A percentile compares a stretch with the other conserved stretches of the same genome.
Evolutionary conservation across 306 rosid genomes (phyloP).

Genomic region (Vicia sativa): DNA sequence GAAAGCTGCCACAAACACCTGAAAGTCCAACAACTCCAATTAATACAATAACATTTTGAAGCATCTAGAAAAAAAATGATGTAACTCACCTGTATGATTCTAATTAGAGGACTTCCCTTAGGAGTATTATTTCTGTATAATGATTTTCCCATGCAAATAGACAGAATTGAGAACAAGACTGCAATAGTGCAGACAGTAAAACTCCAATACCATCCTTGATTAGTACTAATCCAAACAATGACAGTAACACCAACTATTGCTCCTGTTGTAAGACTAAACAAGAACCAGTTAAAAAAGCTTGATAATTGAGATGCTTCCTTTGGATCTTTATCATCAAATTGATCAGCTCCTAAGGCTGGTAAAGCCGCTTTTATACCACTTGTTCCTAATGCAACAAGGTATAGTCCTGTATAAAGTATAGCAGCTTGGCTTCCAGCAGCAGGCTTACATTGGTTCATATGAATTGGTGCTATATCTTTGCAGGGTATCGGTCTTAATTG

Average conservation of each 20-base stretch:
- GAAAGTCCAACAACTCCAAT: slow-evolving; percentile 22
- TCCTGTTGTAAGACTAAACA: slow-evolving; percentile 73
- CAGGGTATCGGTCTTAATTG: slow-evolving; percentile 66
- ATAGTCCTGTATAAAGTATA: slow-evolving; percentile 64
- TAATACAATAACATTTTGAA: slow-evolving; percentile 4
- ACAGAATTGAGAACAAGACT: slow-evolving; percentile 42
- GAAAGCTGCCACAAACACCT: slow-evolving; percentile 67
- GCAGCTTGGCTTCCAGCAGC: slow-evolving; percentile 52
- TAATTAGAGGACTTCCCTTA: slow-evolving; percentile 67
- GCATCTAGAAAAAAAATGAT: background rate
- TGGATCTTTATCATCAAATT: slow-evolving; percentile 70
- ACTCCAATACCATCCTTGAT: slow-evolving; percentile 74
- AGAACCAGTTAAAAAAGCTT: slow-evolving; percentile 86
- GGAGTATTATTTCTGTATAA: slow-evolving; percentile 62
- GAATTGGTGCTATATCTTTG: slow-evolving; percentile 45
- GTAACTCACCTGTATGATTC: slow-evolving; percentile 60
- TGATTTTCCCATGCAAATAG: slow-evolving; percentile 61
- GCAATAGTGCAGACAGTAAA: slow-evolving; percentile 51
- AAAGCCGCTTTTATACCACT: slow-evolving; percentile 75
- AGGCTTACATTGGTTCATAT: slow-evolving; percentile 47
- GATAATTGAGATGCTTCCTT: slow-evolving; percentile 61
- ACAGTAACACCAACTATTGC: slow-evolving; percentile 68
- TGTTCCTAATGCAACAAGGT: slow-evolving; percentile 75
- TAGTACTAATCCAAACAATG: slow-evolving; percentile 64
- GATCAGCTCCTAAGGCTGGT: slow-evolving; percentile 85